Conservation (phyloP, 208 protist species). For the Endotrypanum monterogeii region DNA sequence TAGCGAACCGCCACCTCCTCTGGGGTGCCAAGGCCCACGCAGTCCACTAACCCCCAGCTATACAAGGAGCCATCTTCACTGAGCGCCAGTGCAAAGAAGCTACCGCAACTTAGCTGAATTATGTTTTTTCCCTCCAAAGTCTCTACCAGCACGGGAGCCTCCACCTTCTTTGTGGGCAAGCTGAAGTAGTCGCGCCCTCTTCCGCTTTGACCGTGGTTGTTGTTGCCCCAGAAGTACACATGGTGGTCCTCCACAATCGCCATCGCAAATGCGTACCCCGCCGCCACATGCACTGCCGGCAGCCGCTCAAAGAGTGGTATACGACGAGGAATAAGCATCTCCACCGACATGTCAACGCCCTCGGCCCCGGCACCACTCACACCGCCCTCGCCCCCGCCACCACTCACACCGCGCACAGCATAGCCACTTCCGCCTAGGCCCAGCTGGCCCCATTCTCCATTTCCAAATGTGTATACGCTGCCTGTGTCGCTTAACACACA, state of each 20-base stretch:
- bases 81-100: slow-evolving; percentile 84
- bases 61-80: slow-evolving; percentile 69
- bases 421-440: slow-evolving; percentile 45
- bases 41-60: slow-evolving; percentile 88
- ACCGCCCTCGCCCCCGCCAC: not conserved
- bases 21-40: slow-evolving; percentile 64
- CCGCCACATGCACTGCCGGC: slow-evolving; percentile 56
- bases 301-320: slow-evolving; percentile 71
- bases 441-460: slow-evolving; percentile 87
- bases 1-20: slow-evolving; percentile 59
- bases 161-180: slow-evolving; percentile 60
- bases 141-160: slow-evolving; percentile 64
- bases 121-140: slow-evolving; percentile 70
- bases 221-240: slow-evolving; percentile 92
- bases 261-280: slow-evolving; percentile 87
- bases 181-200: slow-evolving; percentile 67
- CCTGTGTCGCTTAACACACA: slow-evolving; percentile 58
- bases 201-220: slow-evolving; percentile 90
- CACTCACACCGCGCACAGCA: slow-evolving; percentile 7
- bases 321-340: slow-evolving; percentile 63
- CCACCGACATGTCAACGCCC: slow-evolving; percentile 36
- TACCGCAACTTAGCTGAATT: slow-evolving; percentile 82
- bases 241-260: slow-evolving; percentile 66
- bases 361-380: slow-evolving; percentile 3
- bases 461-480: slow-evolving; percentile 80